These are phyloP conservation scores for Lasiodiplodia gonubiensis DNA, from an alignment of 2,329 filamentous ascomycete genomes.

Conservation along the genomic window DNA sequence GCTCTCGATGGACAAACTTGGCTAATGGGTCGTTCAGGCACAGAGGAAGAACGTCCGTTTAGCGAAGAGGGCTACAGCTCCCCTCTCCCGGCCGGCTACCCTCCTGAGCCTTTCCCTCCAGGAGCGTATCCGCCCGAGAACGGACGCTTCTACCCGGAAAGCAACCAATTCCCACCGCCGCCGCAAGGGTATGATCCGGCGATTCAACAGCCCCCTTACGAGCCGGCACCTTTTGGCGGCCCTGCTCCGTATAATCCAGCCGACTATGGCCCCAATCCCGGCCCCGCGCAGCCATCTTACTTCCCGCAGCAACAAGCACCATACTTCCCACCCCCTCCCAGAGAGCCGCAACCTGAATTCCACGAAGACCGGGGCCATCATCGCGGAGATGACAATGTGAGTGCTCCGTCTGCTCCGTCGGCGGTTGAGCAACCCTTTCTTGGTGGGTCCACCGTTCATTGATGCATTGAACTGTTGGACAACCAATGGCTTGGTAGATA, in stretches of 20 bases:
- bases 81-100: conserved; percentile 14
- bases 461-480: conserved; percentile 29
- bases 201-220: conserved; percentile 38
- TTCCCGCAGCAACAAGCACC: conserved; percentile 33
- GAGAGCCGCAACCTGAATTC: conserved; percentile 38
- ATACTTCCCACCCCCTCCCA: conserved; percentile 39
- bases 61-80: conserved; percentile 17
- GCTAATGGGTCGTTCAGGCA: conserved; percentile 25
- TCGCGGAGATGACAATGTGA: conserved; percentile 56
- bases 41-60: conserved; percentile 33
- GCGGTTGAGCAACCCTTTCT: conserved; percentile 41
- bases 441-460: conserved; percentile 43
- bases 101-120: conserved; percentile 20
- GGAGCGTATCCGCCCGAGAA: conserved; percentile 31
- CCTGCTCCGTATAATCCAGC: conserved; percentile 50
- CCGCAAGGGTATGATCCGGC: conserved; percentile 39
- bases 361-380: conserved; percentile 42
- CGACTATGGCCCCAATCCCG: conserved; percentile 48
- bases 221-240: conserved; percentile 39
- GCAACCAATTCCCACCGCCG: conserved; percentile 58
- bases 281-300: conserved; percentile 17
- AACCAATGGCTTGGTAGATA: conserved; percentile 31
- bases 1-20: conserved; percentile 9
- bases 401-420: conserved; percentile 49
- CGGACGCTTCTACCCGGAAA: conserved; percentile 51